Evolutionary conservation across 441 rosid genomes (phyloP).

Genomic region (Biscutella laevigata): DNA sequence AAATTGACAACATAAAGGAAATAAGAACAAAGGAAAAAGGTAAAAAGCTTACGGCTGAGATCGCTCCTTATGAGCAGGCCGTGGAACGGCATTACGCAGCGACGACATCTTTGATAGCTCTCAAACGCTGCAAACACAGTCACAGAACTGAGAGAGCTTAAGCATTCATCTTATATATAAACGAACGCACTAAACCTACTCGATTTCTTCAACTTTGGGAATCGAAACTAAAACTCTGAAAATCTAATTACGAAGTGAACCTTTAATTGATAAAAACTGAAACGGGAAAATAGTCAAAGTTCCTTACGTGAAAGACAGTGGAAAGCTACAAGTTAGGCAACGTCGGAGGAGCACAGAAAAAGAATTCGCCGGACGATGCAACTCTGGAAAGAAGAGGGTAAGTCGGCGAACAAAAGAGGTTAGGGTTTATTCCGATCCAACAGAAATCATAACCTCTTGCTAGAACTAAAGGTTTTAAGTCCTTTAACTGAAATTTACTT

Average conservation of each 20-base stretch:
- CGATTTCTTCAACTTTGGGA: not conserved
- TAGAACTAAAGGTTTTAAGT: not conserved
- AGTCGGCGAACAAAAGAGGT: not conserved
- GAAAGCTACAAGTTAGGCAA: not conserved
- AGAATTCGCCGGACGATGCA: not conserved
- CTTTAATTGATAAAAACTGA: not conserved
- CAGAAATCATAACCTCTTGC: not conserved
- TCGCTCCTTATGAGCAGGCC: conserved; percentile 76
- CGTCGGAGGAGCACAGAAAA: not conserved
- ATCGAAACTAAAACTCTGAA: not conserved
- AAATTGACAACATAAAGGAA: not conserved
- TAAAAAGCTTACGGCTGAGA: conserved; percentile 60
- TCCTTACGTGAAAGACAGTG: not conserved
- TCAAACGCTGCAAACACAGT: conserved; percentile 10
- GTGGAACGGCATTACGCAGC: conserved; percentile 51
- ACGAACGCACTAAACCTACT: too few relatives aligned
- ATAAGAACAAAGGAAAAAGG: not conserved
- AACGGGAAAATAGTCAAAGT: not conserved
- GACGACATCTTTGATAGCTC: conserved; percentile 53
- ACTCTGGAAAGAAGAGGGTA: not conserved
- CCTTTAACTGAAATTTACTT: not conserved
- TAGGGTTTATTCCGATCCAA: not conserved
- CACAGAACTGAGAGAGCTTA: too few relatives aligned
- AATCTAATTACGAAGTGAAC: not conserved
- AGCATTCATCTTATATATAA: too few relatives aligned